phyloP scores from a whole-genome alignment of 345 rosid species.

The Pelargonium nanum region DNA sequence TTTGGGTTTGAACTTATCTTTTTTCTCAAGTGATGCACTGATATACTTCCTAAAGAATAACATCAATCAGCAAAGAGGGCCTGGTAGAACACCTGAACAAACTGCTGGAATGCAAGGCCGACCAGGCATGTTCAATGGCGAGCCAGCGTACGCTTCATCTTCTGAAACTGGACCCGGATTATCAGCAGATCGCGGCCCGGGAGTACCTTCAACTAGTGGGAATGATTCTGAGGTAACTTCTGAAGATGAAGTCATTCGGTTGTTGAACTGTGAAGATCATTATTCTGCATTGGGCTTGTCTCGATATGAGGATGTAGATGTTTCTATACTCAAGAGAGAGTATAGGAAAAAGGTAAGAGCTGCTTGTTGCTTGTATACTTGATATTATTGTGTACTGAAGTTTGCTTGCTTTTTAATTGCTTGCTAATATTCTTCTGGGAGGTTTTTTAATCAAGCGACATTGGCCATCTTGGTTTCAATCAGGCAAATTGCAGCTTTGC shows the following conservation, averaged over 20 bases:
- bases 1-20: conserved; percentile 77
- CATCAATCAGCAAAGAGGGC: conserved; percentile 38
- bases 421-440: conserved; percentile 3
- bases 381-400: background rate
- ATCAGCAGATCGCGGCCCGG: conserved; percentile 58
- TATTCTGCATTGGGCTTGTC: conserved; percentile 67
- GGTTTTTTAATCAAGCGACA: too few relatives aligned
- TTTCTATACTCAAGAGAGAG: conserved; percentile 64
- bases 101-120: conserved; percentile 35
- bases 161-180: conserved; percentile 49
- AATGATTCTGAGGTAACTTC: conserved; percentile 69
- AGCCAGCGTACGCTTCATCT: conserved; percentile 42
- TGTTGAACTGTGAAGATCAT: conserved; percentile 74
- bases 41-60: conserved; percentile 64
- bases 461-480: background rate
- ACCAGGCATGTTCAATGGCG: conserved; percentile 29
- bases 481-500: background rate
- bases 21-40: conserved; percentile 81
- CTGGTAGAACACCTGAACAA: conserved; percentile 33
- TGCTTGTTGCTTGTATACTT: conserved; percentile 6
- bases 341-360: conserved; percentile 78
- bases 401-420: conserved; percentile 2
- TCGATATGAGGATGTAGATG: conserved; percentile 58
- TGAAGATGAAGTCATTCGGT: conserved; percentile 84
- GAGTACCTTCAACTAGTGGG: conserved; percentile 80